Conservation (phyloP, 2,329 filamentous ascomycete genomes). For the Teratosphaeria viscida region DNA sequence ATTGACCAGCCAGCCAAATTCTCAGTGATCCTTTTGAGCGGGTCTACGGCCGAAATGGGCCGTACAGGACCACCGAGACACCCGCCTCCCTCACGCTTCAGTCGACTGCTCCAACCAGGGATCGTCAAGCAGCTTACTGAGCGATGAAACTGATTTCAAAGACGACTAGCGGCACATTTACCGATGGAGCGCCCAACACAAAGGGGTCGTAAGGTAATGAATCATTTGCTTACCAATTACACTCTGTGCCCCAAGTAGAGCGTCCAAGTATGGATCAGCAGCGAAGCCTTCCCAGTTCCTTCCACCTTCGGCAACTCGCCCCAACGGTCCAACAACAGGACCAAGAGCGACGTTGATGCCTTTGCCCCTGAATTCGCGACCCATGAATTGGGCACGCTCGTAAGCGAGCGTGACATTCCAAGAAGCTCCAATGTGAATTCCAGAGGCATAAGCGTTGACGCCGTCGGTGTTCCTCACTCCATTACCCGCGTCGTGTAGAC, state of each 20-base stretch:
- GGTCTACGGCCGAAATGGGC: too few relatives aligned
- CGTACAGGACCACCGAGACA: not conserved
- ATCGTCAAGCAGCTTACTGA: not conserved
- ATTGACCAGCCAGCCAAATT: not conserved
- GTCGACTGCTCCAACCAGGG: not conserved
- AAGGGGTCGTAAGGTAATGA: not conserved
- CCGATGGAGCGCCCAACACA: not conserved
- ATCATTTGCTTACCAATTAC: constrained; percentile 34
- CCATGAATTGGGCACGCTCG: constrained; percentile 43
- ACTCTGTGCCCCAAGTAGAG: constrained; percentile 39
- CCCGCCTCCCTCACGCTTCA: not conserved
- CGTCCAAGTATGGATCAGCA: constrained; percentile 55
- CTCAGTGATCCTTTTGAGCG: not conserved
- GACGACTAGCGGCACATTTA: too few relatives aligned
- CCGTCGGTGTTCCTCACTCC: constrained; percentile 34
- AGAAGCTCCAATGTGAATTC: constrained; percentile 32
- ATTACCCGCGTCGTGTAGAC: constrained; percentile 32
- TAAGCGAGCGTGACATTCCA: constrained; percentile 48
- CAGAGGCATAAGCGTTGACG: constrained; percentile 34
- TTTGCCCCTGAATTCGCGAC: constrained; percentile 43
- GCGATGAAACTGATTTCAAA: not conserved
- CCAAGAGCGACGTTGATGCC: constrained; percentile 57
- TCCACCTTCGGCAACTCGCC: constrained; percentile 55
- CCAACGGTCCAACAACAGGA: constrained; percentile 57
- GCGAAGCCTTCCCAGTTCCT: constrained; percentile 71